phyloP scores from a whole-genome alignment of 257 asterid genomes.

The Rubia yunnanensis region DNA sequence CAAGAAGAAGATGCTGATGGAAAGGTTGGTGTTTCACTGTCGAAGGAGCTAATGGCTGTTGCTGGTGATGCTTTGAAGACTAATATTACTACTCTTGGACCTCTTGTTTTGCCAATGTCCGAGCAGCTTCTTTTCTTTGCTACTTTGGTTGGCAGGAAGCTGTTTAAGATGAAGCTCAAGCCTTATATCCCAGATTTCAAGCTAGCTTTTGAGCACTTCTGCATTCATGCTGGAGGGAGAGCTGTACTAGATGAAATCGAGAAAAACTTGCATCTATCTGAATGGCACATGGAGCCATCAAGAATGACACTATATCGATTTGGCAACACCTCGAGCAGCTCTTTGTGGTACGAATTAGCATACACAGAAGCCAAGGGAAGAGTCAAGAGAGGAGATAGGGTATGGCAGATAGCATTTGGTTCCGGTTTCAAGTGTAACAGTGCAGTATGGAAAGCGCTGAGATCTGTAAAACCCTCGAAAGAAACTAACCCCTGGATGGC shows the following conservation, averaged over 20 bases:
- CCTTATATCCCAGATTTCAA: slow-evolving; percentile 34
- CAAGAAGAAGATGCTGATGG: slow-evolving; percentile 32
- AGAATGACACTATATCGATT: slow-evolving; percentile 36
- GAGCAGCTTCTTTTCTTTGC: slow-evolving; percentile 34
- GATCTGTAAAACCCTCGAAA: slow-evolving; percentile 22
- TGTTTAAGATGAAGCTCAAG: slow-evolving; percentile 30
- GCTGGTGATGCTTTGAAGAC: slow-evolving; percentile 40
- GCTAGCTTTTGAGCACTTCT: slow-evolving; percentile 38
- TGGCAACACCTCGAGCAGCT: slow-evolving; percentile 40
- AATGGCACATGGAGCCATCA: slow-evolving; percentile 37
- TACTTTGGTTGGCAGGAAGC: slow-evolving; percentile 24
- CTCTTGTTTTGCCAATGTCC: slow-evolving; percentile 31
- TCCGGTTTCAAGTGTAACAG: slow-evolving; percentile 39
- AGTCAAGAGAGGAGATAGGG: slow-evolving; percentile 31
- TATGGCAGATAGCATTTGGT: slow-evolving; percentile 40
- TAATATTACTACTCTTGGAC: slow-evolving; percentile 33
- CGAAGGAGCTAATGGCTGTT: slow-evolving; percentile 39
- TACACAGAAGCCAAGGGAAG: slow-evolving; percentile 37
- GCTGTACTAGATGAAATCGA: slow-evolving; percentile 38
- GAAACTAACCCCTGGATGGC: slow-evolving; percentile 30
- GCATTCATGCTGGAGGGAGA: slow-evolving; percentile 42
- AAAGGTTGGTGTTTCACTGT: slow-evolving; percentile 28
- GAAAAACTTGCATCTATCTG: slow-evolving; percentile 31
- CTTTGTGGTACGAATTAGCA: slow-evolving; percentile 37
- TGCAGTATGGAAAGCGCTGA: slow-evolving; percentile 37